Evolutionary conservation across 1,139 yeast genomes (phyloP), one percentile per base, ranked within the genome.

Genomic region (Hyphopichia pseudoburtonii): DNA sequence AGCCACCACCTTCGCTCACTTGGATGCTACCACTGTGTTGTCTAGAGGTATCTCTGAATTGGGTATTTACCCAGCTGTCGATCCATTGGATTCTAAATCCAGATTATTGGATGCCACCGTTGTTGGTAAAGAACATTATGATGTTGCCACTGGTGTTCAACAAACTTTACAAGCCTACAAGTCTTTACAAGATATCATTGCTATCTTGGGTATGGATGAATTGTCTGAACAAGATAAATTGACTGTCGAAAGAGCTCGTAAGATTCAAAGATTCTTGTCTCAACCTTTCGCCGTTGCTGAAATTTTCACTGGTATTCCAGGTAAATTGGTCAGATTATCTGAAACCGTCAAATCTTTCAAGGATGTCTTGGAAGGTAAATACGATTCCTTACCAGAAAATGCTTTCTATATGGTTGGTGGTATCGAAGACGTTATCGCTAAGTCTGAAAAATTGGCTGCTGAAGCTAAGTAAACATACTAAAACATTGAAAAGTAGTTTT

Each of bases 401-500:
- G 98, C 98, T 61, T 92, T 92, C 95, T 92, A 92, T 78, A 92
- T 92, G 98, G 97, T 90, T 74, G 98, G 98, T 79, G 96, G 96
- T 80, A 89, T 92, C 63, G 97, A 89, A 72, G 98, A 92, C 74
- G 97, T 82, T 62, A 73, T 88, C 69, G 94, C 97, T 69, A 92
- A 92, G 84, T 97, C 97, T 67, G 97, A 90, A 76, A 89, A 90
- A 81, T 73, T 92, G 73, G 97, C 97, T 74, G 80, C 96, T 70
- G 96, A 88, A 76, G 77, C 92, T 62, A 80, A 82, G 61, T 85
- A 83, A 70, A 50, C 37, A 40, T 29, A 30, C 35, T 26, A 23
- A 22, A 14, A 21, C 11, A 9, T 12, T 28, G 11, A 28, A 28
- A 28, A 28, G 14, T 9, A 33, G 35, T 38, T n/a, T n/a, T n/a